Percentiles rank a stretch among this genome's conserved stretches.
Conservation (phyloP, 2,329 filamentous ascomycete genomes). For the Ophiosphaerella korrae region DNA sequence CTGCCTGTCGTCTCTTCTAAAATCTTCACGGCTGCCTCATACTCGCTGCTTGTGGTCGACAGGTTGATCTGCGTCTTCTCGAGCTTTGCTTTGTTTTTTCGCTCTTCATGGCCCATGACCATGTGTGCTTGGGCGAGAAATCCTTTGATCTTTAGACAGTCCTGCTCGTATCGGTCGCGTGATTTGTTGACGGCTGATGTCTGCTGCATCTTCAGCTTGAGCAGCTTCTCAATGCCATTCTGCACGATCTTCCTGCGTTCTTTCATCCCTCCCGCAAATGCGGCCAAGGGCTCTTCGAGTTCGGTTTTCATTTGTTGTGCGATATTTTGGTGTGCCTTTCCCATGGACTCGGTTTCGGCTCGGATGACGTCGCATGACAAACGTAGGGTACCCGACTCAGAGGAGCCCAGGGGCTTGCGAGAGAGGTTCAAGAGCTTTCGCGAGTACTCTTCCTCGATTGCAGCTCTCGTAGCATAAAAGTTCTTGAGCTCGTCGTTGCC, state of each 20-base stretch:
- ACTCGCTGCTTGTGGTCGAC: slow-evolving; percentile 87
- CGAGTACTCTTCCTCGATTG: slow-evolving; percentile 96
- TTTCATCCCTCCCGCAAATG: slow-evolving; percentile 94
- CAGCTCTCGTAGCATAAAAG: slow-evolving; percentile 88
- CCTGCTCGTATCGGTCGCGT: slow-evolving; percentile 93
- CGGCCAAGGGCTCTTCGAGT: slow-evolving; percentile 87
- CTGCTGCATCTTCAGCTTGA: slow-evolving; percentile 92
- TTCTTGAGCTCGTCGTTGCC: slow-evolving; percentile 85
- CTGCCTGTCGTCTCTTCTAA: slow-evolving; percentile 92
- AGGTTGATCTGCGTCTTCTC: slow-evolving; percentile 98
- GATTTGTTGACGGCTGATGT: slow-evolving; percentile 93
- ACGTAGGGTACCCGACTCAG: slow-evolving; percentile 82
- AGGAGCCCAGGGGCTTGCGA: slow-evolving; percentile 86
- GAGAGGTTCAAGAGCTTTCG: slow-evolving; percentile 85
- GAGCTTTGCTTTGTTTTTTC: slow-evolving; percentile 97
- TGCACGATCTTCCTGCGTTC: slow-evolving; percentile 97
- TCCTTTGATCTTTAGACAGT: slow-evolving; percentile 97
- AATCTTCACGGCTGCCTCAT: slow-evolving; percentile 89
- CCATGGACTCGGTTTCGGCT: slow-evolving; percentile 89
- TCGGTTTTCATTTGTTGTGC: slow-evolving; percentile 95
- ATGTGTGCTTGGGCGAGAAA: slow-evolving; percentile 98
- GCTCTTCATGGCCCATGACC: slow-evolving; percentile 99
- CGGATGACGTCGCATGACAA: slow-evolving; percentile 85
- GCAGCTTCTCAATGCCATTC: slow-evolving; percentile 87
- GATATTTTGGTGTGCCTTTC: slow-evolving; percentile 88